A percentile compares a stretch with the other conserved stretches of the same genome.
phyloP scores from a whole-genome alignment of 2,329 filamentous ascomycete species.

The Fusarium kyushuense region DNA sequence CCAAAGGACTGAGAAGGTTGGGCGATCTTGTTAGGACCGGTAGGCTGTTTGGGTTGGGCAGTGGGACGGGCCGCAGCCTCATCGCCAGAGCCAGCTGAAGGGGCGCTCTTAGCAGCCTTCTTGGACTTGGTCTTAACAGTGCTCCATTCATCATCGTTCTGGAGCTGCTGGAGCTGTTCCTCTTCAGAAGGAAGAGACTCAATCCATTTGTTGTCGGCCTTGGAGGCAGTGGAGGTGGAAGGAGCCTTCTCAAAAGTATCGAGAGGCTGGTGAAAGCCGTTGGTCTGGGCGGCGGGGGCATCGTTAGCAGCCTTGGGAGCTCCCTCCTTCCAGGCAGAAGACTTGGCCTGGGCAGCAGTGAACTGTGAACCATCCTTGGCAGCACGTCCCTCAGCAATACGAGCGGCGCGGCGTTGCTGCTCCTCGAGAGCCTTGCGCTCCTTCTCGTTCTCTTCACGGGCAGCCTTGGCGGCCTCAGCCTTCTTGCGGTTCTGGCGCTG shows the following conservation, averaged over 20 bases:
- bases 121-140: slow-evolving; percentile 66
- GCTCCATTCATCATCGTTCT: slow-evolving; percentile 68
- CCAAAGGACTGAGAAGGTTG: slow-evolving; percentile 56
- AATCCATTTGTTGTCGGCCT: slow-evolving; percentile 60
- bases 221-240: slow-evolving; percentile 47
- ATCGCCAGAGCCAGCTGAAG: slow-evolving; percentile 53
- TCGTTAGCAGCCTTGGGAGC: slow-evolving; percentile 51
- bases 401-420: slow-evolving; percentile 83
- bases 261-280: slow-evolving; percentile 61
- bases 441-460: slow-evolving; percentile 81
- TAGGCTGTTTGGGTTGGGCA: slow-evolving; percentile 50
- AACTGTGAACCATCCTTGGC: slow-evolving; percentile 82
- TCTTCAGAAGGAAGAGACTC: slow-evolving; percentile 69
- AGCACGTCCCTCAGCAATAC: slow-evolving; percentile 83
- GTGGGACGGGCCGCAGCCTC: slow-evolving; percentile 50
- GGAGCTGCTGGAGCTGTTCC: slow-evolving; percentile 70
- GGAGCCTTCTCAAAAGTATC: slow-evolving; percentile 67
- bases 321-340: slow-evolving; percentile 59
- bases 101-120: slow-evolving; percentile 57
- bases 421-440: slow-evolving; percentile 81
- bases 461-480: slow-evolving; percentile 81
- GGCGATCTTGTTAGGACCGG: slow-evolving; percentile 43
- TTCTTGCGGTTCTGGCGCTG: slow-evolving; percentile 93
- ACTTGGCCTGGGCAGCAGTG: slow-evolving; percentile 58
- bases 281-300: slow-evolving; percentile 47